A percentile compares a stretch with the other conserved stretches of the same genome.
Evolutionary conservation across 352 stramenopile species (phyloP).

Genomic region (Phytophthora hibernalis): DNA sequence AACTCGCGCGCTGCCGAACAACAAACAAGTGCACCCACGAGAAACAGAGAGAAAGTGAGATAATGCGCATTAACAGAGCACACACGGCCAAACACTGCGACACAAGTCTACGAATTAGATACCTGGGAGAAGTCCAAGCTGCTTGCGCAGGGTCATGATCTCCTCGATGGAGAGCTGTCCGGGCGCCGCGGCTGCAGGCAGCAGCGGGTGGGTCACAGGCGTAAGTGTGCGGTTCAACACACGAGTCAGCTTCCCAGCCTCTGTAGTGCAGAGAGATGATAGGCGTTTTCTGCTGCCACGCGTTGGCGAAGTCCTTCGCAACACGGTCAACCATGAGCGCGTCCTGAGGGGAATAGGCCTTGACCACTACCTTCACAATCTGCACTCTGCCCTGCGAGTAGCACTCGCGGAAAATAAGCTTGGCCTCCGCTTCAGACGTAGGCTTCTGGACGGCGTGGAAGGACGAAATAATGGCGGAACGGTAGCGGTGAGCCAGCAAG

Average conservation of each 20-base stretch:
- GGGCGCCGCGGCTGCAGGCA: constrained; percentile 94
- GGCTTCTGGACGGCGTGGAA: constrained; percentile 74
- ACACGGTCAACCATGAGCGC: constrained; percentile 87
- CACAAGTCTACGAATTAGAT: constrained; percentile 50
- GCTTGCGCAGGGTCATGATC: constrained; percentile 90
- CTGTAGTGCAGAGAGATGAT: constrained; percentile 96
- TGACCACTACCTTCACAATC: constrained; percentile 93
- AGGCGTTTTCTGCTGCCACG: constrained; percentile 85
- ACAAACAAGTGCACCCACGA: constrained; percentile 22
- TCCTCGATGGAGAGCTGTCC: constrained; percentile 95
- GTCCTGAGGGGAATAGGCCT: constrained; percentile 84
- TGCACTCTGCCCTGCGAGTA: constrained; percentile 79
- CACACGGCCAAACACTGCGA: not conserved
- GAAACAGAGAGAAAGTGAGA: constrained; percentile 26
- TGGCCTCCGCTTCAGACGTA: constrained; percentile 54
- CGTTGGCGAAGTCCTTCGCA: constrained; percentile 54
- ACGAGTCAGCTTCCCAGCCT: constrained; percentile 92
- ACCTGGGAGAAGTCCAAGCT: constrained; percentile 87
- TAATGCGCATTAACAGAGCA: constrained; percentile 32
- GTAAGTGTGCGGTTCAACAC: constrained; percentile 96
- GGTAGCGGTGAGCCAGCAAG: constrained; percentile 50
- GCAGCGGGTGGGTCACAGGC: constrained; percentile 94
- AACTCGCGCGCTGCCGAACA: constrained; percentile 77
- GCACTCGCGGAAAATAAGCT: constrained; percentile 72
- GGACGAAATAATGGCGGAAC: constrained; percentile 77